Conservation (phyloP, 495 filamentous ascomycete genomes). For the Thermochaetoides thermophila region DNA sequence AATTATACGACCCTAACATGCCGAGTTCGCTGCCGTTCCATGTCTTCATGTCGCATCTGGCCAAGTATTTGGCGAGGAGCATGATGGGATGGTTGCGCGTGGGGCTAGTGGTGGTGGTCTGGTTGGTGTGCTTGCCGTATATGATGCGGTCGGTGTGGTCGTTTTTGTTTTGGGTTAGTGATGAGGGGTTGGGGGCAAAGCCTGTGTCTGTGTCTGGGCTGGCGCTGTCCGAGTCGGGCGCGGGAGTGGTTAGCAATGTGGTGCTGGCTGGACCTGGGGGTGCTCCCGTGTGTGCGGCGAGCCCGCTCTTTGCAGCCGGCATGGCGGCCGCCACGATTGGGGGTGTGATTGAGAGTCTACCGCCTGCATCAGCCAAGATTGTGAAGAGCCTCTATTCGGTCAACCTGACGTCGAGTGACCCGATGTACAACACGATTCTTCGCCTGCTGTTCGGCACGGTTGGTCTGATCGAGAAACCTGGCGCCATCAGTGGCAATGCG, state of each 20-base stretch:
- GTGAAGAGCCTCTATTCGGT: slow-evolving; percentile 14
- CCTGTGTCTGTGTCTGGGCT: neutral
- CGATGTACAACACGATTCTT: slow-evolving; percentile 14
- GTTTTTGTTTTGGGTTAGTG: slow-evolving; percentile 84
- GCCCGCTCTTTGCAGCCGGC: slow-evolving; percentile 27
- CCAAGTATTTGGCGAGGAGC: slow-evolving; percentile 53
- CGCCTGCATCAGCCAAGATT: slow-evolving; percentile 14
- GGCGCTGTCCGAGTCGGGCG: neutral
- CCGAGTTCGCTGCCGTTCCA: slow-evolving; percentile 62
- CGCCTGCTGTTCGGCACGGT: slow-evolving; percentile 17
- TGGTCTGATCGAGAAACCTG: slow-evolving; percentile 9
- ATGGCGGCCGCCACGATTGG: slow-evolving; percentile 22
- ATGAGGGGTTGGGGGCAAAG: slow-evolving; percentile 59
- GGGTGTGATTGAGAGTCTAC: slow-evolving; percentile 14
- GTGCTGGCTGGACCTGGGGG: slow-evolving; percentile 7
- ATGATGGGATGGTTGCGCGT: slow-evolving; percentile 63
- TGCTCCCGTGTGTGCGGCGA: slow-evolving; percentile 27
- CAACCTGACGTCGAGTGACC: slow-evolving; percentile 15
- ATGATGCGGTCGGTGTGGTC: slow-evolving; percentile 85
- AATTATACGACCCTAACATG: slow-evolving; percentile 91
- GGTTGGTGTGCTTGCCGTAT: slow-evolving; percentile 80
- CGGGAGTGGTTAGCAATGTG: no score
- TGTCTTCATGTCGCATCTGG: slow-evolving; percentile 62
- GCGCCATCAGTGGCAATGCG: slow-evolving; percentile 5
- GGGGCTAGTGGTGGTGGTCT: slow-evolving; percentile 67